A percentile compares a stretch with the other conserved stretches of the same genome.
These are phyloP conservation scores for Lojkania enalia DNA, from an alignment of 2,329 filamentous ascomycete genomes.

Conservation along the genomic window DNA sequence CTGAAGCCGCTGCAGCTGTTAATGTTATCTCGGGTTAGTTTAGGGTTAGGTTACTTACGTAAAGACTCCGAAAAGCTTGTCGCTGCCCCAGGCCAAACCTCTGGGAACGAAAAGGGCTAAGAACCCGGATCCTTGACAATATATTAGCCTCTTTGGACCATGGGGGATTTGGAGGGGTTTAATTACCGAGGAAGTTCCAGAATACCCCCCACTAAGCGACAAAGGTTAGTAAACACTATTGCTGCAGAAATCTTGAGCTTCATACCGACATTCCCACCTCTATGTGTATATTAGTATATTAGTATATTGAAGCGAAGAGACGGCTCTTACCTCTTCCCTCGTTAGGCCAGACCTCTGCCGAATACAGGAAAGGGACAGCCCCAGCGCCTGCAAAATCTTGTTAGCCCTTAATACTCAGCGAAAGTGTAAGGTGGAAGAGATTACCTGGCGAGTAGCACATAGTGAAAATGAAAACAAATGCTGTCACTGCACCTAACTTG, in stretches of 20 bases:
- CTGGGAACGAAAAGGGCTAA: background rate
- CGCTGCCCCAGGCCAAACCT: background rate
- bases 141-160: background rate
- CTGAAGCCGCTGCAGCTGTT: background rate
- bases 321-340: background rate
- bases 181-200: background rate
- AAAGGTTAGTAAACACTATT: too few species aligned
- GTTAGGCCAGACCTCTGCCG: conserved; percentile 1
- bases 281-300: background rate
- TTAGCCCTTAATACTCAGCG: too few species aligned
- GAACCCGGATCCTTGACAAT: background rate
- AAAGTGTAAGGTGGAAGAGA: background rate
- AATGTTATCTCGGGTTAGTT: background rate
- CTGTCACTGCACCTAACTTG: background rate
- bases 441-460: too few species aligned
- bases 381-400: background rate
- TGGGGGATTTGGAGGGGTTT: background rate
- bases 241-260: too few species aligned
- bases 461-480: background rate
- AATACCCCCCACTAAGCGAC: background rate
- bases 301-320: background rate
- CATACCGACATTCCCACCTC: background rate
- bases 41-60: background rate
- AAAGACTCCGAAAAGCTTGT: background rate
- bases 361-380: background rate